A percentile compares a stretch with the other conserved stretches of the same genome.
These are phyloP conservation scores for Pseudomassariella vexata DNA, from an alignment of 2,329 filamentous ascomycete genomes.

Conservation along the genomic window DNA sequence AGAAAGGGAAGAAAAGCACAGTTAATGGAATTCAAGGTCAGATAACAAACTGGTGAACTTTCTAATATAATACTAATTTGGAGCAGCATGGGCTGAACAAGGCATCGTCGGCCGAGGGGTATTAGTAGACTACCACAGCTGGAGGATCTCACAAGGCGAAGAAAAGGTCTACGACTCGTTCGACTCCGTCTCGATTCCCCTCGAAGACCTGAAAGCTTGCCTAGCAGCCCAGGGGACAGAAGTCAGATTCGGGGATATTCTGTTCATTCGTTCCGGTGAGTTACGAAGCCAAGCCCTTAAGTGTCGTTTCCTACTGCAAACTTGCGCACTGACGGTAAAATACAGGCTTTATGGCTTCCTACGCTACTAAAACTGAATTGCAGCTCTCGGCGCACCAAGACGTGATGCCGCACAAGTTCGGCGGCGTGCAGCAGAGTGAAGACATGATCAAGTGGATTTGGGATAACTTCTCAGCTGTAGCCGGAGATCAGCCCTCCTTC, in stretches of 20 bases:
- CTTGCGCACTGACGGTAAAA: neutral
- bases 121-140: constrained; percentile 46
- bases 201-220: constrained; percentile 34
- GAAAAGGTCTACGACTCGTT: constrained; percentile 25
- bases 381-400: constrained; percentile 31
- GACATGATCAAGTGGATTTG: constrained; percentile 36
- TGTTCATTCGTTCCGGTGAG: constrained; percentile 38
- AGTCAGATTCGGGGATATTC: constrained; percentile 45
- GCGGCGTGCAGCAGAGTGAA: constrained; percentile 40
- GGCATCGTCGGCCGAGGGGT: constrained; percentile 53
- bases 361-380: constrained; percentile 27
- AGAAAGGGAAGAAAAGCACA: constrained; percentile 22
- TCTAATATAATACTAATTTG: neutral
- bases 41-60: neutral
- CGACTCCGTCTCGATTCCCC: constrained; percentile 26
- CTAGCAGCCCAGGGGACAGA: constrained; percentile 39
- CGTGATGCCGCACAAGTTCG: constrained; percentile 33
- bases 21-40: constrained; percentile 35
- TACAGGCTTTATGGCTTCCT: constrained; percentile 36
- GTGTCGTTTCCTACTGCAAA: neutral
- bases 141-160: constrained; percentile 32
- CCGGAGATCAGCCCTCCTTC: constrained; percentile 36
- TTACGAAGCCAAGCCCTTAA: neutral
- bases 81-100: constrained; percentile 39
- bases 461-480: constrained; percentile 35